Conservation (phyloP, 2,329 filamentous ascomycete species). For the Teratosphaeria nubilosa region DNA sequence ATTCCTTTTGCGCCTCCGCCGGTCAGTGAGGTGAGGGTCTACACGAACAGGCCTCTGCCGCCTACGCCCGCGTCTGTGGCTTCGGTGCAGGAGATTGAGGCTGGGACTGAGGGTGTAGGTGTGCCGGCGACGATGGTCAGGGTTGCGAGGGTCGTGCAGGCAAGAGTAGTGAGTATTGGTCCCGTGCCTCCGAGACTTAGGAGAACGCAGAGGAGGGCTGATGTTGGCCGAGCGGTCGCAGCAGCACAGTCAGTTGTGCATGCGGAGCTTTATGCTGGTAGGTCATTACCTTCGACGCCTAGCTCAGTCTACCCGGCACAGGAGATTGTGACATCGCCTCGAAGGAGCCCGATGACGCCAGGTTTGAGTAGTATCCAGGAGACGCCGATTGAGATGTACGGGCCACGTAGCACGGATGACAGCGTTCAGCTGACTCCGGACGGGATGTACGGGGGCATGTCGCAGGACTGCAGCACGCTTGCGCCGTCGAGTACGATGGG, state of each 20-base stretch:
- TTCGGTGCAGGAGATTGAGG: not conserved
- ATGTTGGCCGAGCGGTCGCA: not conserved
- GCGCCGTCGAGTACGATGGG: not conserved
- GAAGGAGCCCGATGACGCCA: not conserved
- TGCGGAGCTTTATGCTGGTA: not conserved
- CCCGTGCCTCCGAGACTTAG: not conserved
- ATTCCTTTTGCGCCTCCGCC: not conserved
- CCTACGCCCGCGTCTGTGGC: not conserved
- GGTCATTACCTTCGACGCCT: not conserved
- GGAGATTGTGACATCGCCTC: not conserved
- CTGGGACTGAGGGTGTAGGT: not conserved
- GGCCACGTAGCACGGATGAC: not conserved
- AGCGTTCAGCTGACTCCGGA: not conserved
- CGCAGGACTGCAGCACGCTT: not conserved
- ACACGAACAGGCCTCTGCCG: not conserved
- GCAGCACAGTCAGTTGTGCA: not conserved
- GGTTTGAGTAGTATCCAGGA: not conserved
- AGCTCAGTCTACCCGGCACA: not conserved
- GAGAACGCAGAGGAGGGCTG: not conserved
- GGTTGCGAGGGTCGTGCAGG: not conserved
- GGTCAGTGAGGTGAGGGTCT: not conserved
- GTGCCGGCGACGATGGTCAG: not conserved
- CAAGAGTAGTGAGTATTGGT: not conserved
- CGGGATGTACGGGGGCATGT: not conserved
- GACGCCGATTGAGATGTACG: not conserved